Percentiles rank a stretch among this genome's conserved stretches.
phyloP scores from a whole-genome alignment of 78 protist species.

The Dictyostelium intermedium region DNA sequence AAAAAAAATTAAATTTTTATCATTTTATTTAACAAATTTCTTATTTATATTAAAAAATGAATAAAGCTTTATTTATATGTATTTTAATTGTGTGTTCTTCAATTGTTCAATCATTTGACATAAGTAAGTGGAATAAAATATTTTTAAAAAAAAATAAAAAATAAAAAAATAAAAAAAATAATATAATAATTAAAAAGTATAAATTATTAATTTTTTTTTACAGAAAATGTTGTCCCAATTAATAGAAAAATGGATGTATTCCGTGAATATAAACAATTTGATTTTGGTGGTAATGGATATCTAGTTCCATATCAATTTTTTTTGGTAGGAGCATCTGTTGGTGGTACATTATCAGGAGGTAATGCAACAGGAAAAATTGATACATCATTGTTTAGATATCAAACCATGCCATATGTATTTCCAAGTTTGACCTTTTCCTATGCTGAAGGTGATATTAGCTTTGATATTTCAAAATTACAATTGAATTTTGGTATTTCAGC shows the following conservation, averaged over 20 bases:
- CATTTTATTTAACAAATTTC: no score
- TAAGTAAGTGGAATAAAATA: background rate
- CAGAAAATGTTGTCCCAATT: background rate
- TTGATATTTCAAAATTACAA: background rate
- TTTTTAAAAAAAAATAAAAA: no score
- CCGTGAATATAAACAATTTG: background rate
- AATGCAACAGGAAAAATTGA: background rate
- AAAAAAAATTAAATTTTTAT: no score
- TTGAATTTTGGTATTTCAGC: background rate
- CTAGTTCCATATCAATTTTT: background rate
- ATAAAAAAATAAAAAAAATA: background rate
- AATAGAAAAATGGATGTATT: background rate
- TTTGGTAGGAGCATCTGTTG: background rate
- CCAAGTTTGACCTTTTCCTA: background rate
- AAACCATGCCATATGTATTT: background rate
- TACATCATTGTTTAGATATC: background rate
- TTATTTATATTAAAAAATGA: background rate
- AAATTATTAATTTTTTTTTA: background rate
- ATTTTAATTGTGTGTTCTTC: background rate
- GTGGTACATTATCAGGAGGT: background rate
- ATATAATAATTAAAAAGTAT: background rate
- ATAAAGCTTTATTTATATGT: background rate
- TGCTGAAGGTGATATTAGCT: background rate
- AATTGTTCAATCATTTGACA: background rate
- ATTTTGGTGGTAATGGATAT: background rate